phyloP scores from a whole-genome alignment of 2,329 filamentous ascomycete genomes.

The Trichoderma semiorbis region DNA sequence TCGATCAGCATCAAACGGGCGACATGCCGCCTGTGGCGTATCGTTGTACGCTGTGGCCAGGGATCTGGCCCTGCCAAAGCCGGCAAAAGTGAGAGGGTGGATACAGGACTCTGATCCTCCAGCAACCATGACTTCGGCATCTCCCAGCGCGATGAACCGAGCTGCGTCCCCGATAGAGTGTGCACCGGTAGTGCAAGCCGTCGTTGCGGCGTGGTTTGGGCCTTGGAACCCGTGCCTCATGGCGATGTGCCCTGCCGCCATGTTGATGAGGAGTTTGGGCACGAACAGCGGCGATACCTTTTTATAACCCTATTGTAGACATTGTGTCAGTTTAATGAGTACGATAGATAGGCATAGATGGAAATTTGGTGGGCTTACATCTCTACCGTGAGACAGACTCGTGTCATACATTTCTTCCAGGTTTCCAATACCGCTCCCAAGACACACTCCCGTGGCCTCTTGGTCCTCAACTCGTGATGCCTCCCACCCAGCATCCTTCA shows the following conservation, averaged over 20 bases:
- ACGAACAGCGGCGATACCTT: conserved; percentile 94
- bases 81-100: conserved; percentile 87
- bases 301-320: conserved; percentile 68
- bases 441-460: conserved; percentile 81
- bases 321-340: background rate
- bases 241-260: conserved; percentile 90
- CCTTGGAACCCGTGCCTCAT: conserved; percentile 89
- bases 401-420: conserved; percentile 87
- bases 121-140: conserved; percentile 94
- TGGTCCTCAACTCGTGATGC: conserved; percentile 57
- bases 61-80: conserved; percentile 84
- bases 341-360: no score
- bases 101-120: conserved; percentile 94
- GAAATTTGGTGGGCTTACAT: conserved; percentile 43
- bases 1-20: conserved; percentile 80
- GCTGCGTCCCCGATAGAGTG: conserved; percentile 93
- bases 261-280: conserved; percentile 87
- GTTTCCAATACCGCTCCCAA: conserved; percentile 94
- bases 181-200: conserved; percentile 92
- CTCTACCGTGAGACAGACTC: conserved; percentile 69
- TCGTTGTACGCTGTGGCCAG: conserved; percentile 79
- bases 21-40: conserved; percentile 65
- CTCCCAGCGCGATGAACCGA: conserved; percentile 86
- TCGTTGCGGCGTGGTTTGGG: conserved; percentile 89
- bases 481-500: conserved; percentile 77